phyloP scores from a whole-genome alignment of 2,329 filamentous ascomycete genomes.

The Coleophoma crateriformis region DNA sequence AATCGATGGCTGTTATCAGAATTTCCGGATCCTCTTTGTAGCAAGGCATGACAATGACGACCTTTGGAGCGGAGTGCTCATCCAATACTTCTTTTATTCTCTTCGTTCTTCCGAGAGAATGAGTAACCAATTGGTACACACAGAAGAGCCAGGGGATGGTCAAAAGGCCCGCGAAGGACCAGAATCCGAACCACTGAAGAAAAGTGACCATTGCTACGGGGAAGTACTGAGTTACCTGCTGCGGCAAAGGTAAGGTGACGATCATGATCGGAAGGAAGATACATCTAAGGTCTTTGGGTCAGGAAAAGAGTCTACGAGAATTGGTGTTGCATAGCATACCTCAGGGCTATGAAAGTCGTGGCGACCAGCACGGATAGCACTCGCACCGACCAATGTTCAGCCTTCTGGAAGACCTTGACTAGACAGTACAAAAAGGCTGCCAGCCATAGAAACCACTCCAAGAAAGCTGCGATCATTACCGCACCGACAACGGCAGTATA shows the following conservation, averaged over 20 bases:
- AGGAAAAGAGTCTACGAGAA: too few relatives aligned
- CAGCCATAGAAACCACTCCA: slow-evolving; percentile 95
- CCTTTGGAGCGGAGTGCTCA: slow-evolving; percentile 82
- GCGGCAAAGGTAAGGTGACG: slow-evolving; percentile 80
- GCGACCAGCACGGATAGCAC: slow-evolving; percentile 73
- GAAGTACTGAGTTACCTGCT: slow-evolving; percentile 66
- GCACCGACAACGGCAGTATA: slow-evolving; percentile 77
- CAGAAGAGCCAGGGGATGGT: slow-evolving; percentile 91
- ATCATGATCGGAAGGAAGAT: slow-evolving; percentile 94
- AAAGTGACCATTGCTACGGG: slow-evolving; percentile 61
- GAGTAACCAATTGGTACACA: slow-evolving; percentile 84
- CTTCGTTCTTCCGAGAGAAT: slow-evolving; percentile 75
- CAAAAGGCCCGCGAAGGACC: slow-evolving; percentile 80
- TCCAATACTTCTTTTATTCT: slow-evolving; percentile 81
- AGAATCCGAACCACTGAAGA: slow-evolving; percentile 94
- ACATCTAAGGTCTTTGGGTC: slow-evolving; percentile 39
- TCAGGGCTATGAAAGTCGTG: slow-evolving; percentile 65
- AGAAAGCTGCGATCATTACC: slow-evolving; percentile 75
- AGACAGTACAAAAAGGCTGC: slow-evolving; percentile 92
- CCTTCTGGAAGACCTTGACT: slow-evolving; percentile 81
- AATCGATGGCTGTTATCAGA: slow-evolving; percentile 81
- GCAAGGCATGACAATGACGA: slow-evolving; percentile 94
- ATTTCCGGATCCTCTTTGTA: slow-evolving; percentile 88
- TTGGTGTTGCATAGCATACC: slow-evolving; percentile 43
- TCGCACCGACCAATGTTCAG: slow-evolving; percentile 79